phyloP scores from a whole-genome alignment of 108 stramenopile species.

The Skeletonema potamos region DNA sequence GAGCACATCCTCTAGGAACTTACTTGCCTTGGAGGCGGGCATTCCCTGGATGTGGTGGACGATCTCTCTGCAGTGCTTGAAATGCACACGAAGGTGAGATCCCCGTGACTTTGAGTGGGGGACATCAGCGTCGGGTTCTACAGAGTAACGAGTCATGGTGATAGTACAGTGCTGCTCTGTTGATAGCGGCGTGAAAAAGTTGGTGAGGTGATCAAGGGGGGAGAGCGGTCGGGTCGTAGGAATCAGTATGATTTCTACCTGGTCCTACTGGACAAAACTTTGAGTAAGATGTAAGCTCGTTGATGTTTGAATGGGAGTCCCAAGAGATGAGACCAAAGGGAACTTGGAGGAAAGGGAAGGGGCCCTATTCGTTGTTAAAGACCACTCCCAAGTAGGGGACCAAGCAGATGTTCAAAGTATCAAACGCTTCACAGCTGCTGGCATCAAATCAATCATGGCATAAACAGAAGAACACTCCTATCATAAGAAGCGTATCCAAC shows the following conservation, averaged over 20 bases:
- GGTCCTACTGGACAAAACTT: background rate
- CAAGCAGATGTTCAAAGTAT: background rate
- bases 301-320: too few species aligned
- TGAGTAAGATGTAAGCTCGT: background rate
- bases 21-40: slow-evolving; percentile 86
- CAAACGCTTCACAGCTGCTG: background rate
- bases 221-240: background rate
- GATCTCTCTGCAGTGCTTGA: slow-evolving; percentile 99
- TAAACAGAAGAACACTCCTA: background rate
- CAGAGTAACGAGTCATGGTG: slow-evolving; percentile 81
- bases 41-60: slow-evolving; percentile 94
- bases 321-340: background rate
- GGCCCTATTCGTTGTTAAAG: too few species aligned
- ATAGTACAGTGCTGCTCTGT: slow-evolving; percentile 2
- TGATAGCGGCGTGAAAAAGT: background rate
- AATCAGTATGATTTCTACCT: background rate
- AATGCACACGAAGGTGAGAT: slow-evolving; percentile 97
- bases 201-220: background rate
- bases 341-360: background rate
- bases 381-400: too few species aligned
- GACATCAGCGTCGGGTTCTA: slow-evolving; percentile 80
- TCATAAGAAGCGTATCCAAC: background rate
- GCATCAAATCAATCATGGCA: background rate
- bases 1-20: slow-evolving; percentile 93
- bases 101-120: slow-evolving; percentile 92